Percentiles rank a stretch among this genome's conserved stretches.
These are phyloP conservation scores for Glycine latifolia DNA, from an alignment of 306 rosid genomes.

Conservation along the genomic window DNA sequence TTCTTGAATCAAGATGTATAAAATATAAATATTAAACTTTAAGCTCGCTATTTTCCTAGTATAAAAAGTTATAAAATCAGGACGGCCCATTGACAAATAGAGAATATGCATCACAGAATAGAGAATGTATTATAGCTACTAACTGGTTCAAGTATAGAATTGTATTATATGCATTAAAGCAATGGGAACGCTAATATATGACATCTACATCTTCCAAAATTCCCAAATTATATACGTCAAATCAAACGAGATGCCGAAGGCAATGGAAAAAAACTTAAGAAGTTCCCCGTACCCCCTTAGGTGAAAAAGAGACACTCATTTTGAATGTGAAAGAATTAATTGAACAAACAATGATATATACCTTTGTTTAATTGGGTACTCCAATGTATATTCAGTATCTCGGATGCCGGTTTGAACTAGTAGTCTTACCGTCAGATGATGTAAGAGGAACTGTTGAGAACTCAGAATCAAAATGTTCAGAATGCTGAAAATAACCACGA, in stretches of 20 bases:
- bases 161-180: slow-evolving; percentile 27
- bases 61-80: background rate
- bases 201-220: slow-evolving; percentile 39
- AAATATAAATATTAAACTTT: background rate
- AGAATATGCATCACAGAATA: background rate
- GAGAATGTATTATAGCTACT: slow-evolving; percentile 3
- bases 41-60: background rate
- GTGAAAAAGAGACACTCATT: slow-evolving; percentile 35
- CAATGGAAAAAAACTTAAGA: slow-evolving; percentile 20
- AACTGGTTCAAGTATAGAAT: background rate
- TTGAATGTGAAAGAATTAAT: slow-evolving; percentile 62
- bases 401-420: slow-evolving; percentile 52
- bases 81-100: background rate
- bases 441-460: slow-evolving; percentile 87
- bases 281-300: slow-evolving; percentile 9
- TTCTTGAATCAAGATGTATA: background rate
- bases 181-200: slow-evolving; percentile 32
- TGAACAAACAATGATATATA: slow-evolving; percentile 60
- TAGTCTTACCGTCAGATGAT: slow-evolving; percentile 56
- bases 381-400: slow-evolving; percentile 52
- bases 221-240: slow-evolving; percentile 16
- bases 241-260: background rate
- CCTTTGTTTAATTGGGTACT: slow-evolving; percentile 63
- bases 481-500: slow-evolving; percentile 45
- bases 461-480: slow-evolving; percentile 66